Evolutionary conservation across 176 grass and related monocot species (phyloP), one percentile per base, ranked within the genome.

Genomic region (Oryza coarctata): DNA sequence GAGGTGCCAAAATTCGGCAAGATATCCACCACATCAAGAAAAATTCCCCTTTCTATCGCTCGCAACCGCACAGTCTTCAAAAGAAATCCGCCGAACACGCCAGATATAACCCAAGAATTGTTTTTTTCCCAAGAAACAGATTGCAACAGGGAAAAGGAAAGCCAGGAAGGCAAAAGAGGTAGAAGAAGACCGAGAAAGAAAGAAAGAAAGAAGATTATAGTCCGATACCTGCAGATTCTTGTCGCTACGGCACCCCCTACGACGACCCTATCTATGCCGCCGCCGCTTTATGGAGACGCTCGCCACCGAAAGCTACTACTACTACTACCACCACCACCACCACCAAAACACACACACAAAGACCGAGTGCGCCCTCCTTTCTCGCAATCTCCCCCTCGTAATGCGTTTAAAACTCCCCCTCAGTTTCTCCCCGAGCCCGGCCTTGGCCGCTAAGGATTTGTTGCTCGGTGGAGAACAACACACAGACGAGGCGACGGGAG

Each of bases 361-460:
- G 38, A 40, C 45, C 29, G 69, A 81, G 77, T 85, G 64, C 82
- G 47, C 13, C 78, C 72, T 30, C 34, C 35, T 86, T 89, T 89
- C 70, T 74, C 49, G n/a, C 63, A 65, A 9, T 5, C 65, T n/a
- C 26, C 43, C 6, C 29, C 74, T 65, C 25, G 22, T 55, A 35
- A 40, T 17, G 57, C 55, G 87, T 85, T 85, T 77, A 64, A 65
- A 85, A 82, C 50, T 25, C n/a, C 22, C 17, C 58, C 20, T 14
- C 7, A 32, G 27, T 57, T 55, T 6, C 50, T 55, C 40, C 72
- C 58, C 76, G 69, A 20, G 30, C 22, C 18, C 4, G 39, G 83
- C 52, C 80, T 86, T 90, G 84, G 30, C 75, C 84, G 75, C 84
- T 74, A 86, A 86, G 88, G 84, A 86, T 90, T 86, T 17, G 34